Evolutionary conservation across 2,329 filamentous ascomycete genomes (phyloP).

Genomic region (Ambrosiella beaveri): DNA sequence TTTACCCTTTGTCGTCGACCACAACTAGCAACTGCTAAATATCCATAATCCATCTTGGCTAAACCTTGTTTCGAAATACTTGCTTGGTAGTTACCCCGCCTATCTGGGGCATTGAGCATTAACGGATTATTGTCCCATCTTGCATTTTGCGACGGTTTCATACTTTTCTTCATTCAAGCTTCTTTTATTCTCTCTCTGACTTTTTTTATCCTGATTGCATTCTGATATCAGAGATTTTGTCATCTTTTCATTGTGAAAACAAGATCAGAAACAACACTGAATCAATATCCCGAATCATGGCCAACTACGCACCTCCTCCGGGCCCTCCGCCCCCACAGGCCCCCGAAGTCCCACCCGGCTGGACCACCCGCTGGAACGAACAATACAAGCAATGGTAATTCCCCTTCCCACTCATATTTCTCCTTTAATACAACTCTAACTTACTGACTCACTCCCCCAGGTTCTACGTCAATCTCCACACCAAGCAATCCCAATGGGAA

Average conservation of each 20-base stretch:
- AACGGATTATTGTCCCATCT: no score
- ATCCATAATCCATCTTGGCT: no score
- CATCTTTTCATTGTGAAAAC: background rate
- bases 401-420: constrained; percentile 9
- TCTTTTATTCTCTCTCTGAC: background rate
- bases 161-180: background rate
- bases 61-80: no score
- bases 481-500: constrained; percentile 83
- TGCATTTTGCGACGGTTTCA: background rate
- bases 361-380: constrained; percentile 71
- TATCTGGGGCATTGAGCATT: no score
- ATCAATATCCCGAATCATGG: constrained; percentile 22
- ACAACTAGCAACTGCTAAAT: no score
- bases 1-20: background rate
- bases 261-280: background rate
- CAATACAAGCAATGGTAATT: constrained; percentile 70
- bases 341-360: constrained; percentile 50
- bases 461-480: constrained; percentile 84
- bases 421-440: background rate
- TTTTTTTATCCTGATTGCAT: no score
- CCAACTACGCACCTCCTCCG: constrained; percentile 34
- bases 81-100: no score
- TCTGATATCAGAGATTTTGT: background rate
- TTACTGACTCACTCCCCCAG: constrained; percentile 23
- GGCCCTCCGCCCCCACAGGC: constrained; percentile 41